These are phyloP conservation scores for Aspergillus sclerotialis DNA, from an alignment of 2,329 filamentous ascomycete genomes.

Conservation along the genomic window DNA sequence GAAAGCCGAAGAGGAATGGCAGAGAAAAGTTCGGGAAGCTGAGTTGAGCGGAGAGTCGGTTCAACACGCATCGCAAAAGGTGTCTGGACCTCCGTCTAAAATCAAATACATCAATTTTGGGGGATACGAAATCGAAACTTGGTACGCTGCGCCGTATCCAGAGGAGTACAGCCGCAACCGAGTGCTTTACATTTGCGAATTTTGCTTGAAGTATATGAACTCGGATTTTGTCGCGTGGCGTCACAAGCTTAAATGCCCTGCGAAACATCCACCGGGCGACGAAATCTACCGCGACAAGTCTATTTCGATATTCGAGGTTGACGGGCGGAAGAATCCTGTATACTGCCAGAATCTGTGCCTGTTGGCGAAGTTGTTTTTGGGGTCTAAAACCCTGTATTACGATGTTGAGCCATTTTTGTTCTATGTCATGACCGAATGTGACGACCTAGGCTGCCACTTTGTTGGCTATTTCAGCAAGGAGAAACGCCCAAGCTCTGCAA, in stretches of 20 bases:
- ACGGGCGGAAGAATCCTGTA: constrained; percentile 84
- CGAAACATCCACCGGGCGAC: constrained; percentile 93
- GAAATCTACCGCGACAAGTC: constrained; percentile 95
- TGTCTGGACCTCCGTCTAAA: constrained; percentile 81
- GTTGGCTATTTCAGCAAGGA: constrained; percentile 99
- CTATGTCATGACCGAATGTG: constrained; percentile 91
- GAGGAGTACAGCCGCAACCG: constrained; percentile 97
- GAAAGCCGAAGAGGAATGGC: constrained; percentile 88
- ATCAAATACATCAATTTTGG: constrained; percentile 99
- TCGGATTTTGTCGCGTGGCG: constrained; percentile 97
- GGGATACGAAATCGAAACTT: constrained; percentile 95
- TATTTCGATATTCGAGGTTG: constrained; percentile 95
- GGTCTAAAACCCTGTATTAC: constrained; percentile 98
- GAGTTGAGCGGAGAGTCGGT: constrained; percentile 60
- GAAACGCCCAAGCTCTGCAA: constrained; percentile 86
- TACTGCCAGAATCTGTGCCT: constrained; percentile 96
- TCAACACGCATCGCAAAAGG: constrained; percentile 62
- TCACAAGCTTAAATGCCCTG: constrained; percentile 93
- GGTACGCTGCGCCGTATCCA: constrained; percentile 96
- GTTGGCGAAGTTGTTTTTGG: constrained; percentile 90
- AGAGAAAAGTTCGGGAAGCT: constrained; percentile 55
- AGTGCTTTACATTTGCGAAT: constrained; percentile 98
- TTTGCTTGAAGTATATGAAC: constrained; percentile 99
- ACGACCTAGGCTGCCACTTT: constrained; percentile 84
- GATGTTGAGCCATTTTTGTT: constrained; percentile 99